Conservation (phyloP, 352 stramenopile genomes). For the Globisporangium irregulare region DNA sequence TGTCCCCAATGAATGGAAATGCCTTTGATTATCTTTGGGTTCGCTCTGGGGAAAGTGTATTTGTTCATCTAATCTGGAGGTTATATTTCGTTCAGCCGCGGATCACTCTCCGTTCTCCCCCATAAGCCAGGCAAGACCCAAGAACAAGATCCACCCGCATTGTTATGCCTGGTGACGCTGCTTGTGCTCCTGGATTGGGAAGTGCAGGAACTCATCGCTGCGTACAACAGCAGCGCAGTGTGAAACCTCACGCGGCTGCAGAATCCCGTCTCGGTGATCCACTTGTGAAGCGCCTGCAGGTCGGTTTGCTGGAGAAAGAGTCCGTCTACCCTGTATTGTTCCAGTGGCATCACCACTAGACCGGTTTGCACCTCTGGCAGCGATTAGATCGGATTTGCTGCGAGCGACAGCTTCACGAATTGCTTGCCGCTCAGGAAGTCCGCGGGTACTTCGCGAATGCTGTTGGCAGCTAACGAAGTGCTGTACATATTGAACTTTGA, state of each 20-base stretch:
- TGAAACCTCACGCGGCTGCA: not conserved
- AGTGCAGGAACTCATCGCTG: not conserved
- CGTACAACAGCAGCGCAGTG: not conserved
- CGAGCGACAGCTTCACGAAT: not conserved
- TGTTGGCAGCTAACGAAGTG: not conserved
- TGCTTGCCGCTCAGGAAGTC: not conserved
- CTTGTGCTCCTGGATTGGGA: not conserved
- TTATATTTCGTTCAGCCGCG: not conserved
- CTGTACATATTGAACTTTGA: not conserved
- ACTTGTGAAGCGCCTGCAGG: not conserved
- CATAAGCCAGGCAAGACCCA: not conserved
- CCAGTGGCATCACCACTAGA: not conserved
- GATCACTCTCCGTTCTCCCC: not conserved
- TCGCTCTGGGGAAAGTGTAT: not conserved
- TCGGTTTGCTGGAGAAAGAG: not conserved
- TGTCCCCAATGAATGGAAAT: not conserved
- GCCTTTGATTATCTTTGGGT: constrained; percentile 7
- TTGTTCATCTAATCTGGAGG: not conserved
- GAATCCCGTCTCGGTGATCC: not conserved
- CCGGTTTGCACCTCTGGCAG: not conserved
- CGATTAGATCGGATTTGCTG: not conserved
- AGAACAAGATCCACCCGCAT: not conserved
- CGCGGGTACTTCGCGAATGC: not conserved
- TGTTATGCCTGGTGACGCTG: not conserved
- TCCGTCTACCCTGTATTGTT: not conserved